Conservation (phyloP, 164 flowering plant species). For the Annona squamosa region DNA sequence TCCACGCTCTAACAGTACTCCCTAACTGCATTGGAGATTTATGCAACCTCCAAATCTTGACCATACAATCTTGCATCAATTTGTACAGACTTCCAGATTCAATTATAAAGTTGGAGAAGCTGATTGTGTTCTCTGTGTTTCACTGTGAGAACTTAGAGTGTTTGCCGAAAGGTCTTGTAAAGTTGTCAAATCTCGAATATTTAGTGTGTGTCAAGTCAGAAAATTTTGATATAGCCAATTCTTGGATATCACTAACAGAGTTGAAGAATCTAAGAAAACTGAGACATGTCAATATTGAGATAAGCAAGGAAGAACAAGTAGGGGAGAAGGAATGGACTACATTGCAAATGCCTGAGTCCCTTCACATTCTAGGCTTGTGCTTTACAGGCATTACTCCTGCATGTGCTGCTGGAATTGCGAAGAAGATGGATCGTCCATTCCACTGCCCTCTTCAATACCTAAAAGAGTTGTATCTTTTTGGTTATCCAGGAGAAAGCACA, state of each 20-base stretch:
- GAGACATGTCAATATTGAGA: background rate
- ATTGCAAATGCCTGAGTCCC: background rate
- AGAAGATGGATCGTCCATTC: background rate
- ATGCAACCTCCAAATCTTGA: slow-evolving; percentile 2
- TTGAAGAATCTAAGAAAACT: slow-evolving; percentile 7
- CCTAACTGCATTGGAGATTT: slow-evolving; percentile 1
- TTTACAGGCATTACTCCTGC: background rate
- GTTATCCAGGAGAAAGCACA: background rate
- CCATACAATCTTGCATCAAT: background rate
- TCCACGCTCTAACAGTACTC: background rate
- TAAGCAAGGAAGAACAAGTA: background rate
- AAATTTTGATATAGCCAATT: background rate
- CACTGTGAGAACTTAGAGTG: background rate
- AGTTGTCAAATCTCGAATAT: slow-evolving; percentile 2
- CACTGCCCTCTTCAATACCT: background rate
- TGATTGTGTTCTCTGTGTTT: background rate
- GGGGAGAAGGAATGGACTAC: background rate
- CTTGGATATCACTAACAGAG: background rate
- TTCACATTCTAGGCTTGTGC: background rate
- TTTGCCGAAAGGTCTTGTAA: background rate
- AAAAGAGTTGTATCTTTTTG: background rate
- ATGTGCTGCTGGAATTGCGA: background rate
- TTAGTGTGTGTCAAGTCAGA: background rate
- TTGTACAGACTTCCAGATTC: slow-evolving; percentile 3
- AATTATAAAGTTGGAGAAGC: background rate